phyloP scores from a whole-genome alignment of 371 early-diverging fungal species.

The Synchytrium microbalum region DNA sequence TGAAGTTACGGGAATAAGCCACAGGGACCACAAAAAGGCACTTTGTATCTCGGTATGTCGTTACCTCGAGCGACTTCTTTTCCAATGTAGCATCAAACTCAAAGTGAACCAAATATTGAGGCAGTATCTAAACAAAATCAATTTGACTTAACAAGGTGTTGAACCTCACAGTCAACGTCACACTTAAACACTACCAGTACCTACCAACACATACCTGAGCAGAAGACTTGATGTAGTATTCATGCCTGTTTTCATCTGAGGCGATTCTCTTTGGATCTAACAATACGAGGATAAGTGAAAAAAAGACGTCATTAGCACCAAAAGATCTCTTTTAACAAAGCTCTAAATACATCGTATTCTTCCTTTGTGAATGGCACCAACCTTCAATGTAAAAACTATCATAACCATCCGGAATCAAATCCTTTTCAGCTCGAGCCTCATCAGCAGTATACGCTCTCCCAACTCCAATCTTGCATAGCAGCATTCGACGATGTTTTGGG shows the following conservation, averaged over 20 bases:
- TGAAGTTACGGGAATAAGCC: too few species aligned
- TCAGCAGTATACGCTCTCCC: conserved; percentile 35
- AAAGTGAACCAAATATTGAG: conserved; percentile 38
- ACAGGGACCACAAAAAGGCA: neutral
- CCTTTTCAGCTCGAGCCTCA: conserved; percentile 22
- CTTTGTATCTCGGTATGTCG: neutral
- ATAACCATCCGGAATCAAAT: conserved; percentile 39
- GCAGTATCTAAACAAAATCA: conserved; percentile 31
- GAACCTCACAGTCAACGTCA: too few species aligned
- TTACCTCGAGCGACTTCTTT: conserved; percentile 36
- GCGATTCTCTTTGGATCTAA: conserved; percentile 2
- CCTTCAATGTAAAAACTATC: conserved; percentile 40
- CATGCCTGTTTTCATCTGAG: conserved; percentile 29
- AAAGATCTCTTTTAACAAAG: too few species aligned
- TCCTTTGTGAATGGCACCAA: conserved; percentile 5
- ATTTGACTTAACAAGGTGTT: neutral
- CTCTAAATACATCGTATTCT: too few species aligned
- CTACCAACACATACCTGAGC: conserved; percentile 18
- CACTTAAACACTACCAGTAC: neutral
- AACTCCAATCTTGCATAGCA: conserved; percentile 38
- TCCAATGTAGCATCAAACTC: conserved; percentile 39
- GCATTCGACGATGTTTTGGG: conserved; percentile 22
- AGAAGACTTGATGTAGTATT: conserved; percentile 34
- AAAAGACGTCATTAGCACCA: neutral
- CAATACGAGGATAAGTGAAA: neutral